Evolutionary conservation across 1,284 basidiomycete species (phyloP).

Genomic region (Leccinum pallidistipes): DNA sequence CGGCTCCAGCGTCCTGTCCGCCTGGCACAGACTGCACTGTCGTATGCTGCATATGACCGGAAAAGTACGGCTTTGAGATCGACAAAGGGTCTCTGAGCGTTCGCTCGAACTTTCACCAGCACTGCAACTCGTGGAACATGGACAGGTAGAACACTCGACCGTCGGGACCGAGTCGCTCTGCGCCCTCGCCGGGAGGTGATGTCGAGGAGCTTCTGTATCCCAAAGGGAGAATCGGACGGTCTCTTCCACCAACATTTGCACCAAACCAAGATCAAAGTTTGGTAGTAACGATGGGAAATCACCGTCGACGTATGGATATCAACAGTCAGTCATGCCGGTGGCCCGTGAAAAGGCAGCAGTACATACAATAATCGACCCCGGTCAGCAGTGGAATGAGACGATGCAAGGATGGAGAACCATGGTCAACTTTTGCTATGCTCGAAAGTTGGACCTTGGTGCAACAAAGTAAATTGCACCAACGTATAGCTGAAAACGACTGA

Average conservation of each 20-base stretch:
- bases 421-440: background rate
- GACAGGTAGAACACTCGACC: background rate
- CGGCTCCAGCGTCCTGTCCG: no score
- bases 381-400: no score
- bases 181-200: background rate
- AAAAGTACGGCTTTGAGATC: background rate
- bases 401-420: no score
- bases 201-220: background rate
- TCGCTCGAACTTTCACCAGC: background rate
- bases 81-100: background rate
- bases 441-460: background rate
- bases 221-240: background rate
- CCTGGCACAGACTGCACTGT: no score
- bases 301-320: background rate
- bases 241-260: background rate
- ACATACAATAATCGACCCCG: background rate
- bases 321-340: background rate
- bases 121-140: background rate
- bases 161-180: background rate
- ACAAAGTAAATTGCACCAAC: background rate
- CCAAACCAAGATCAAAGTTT: background rate
- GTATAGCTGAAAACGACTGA: constrained; percentile 1
- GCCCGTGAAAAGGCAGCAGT: background rate
- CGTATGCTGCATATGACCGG: no score
- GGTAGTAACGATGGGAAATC: background rate